phyloP scores from a whole-genome alignment of 768 basidiomycete genomes.

The Podaxis sp. region DNA sequence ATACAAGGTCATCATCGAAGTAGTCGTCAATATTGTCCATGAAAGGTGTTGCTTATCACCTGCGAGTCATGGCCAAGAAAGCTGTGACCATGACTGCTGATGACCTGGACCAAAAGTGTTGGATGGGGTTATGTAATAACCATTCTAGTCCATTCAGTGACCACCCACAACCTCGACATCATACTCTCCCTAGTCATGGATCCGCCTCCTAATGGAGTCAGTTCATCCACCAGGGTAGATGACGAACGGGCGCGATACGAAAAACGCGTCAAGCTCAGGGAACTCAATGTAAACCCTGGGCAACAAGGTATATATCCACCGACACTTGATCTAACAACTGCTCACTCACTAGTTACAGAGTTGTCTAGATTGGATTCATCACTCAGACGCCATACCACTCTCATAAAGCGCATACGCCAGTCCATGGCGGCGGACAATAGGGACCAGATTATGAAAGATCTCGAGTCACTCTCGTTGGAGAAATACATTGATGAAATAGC shows the following conservation, averaged over 20 bases:
- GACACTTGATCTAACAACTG: not conserved
- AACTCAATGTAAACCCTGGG: conserved; percentile 45
- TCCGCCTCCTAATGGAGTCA: conserved; percentile 19
- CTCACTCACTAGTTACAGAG: conserved; percentile 35
- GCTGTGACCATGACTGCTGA: not conserved
- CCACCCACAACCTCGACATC: not conserved
- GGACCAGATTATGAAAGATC: conserved; percentile 89
- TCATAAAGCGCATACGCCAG: conserved; percentile 90
- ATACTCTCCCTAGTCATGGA: conserved; percentile 23
- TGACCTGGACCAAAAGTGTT: not conserved
- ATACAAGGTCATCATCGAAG: conserved; percentile 55
- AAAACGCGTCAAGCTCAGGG: conserved; percentile 57
- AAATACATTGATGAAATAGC: conserved; percentile 97
- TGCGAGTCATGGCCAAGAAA: conserved; percentile 1
- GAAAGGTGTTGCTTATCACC: not conserved
- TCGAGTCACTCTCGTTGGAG: conserved; percentile 84
- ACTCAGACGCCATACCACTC: conserved; percentile 90
- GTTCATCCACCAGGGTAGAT: conserved; percentile 27
- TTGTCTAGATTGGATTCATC: conserved; percentile 85
- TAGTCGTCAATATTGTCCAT: conserved; percentile 69
- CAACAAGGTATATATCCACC: conserved; percentile 37
- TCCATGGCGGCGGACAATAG: conserved; percentile 78
- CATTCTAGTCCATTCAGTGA: not conserved
- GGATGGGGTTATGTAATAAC: conserved; percentile 6
- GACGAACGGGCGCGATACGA: conserved; percentile 46